Evolutionary conservation across 805 yeast species (phyloP).

Genomic region (Ascoidea asiatica): DNA sequence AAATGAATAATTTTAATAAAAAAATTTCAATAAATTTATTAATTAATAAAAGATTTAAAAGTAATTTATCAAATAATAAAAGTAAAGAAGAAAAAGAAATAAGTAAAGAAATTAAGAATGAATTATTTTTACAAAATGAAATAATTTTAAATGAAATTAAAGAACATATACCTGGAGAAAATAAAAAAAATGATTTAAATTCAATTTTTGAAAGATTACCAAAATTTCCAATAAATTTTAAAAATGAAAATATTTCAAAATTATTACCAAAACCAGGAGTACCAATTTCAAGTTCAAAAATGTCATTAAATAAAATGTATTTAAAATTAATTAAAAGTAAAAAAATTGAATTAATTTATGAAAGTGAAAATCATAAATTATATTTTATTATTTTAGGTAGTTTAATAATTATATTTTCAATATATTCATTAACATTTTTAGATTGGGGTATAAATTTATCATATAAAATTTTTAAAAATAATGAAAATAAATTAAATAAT

Average conservation of each 20-base stretch:
- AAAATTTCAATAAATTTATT: too few species aligned
- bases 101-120: too few species aligned
- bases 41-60: too few species aligned
- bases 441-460: conserved; percentile 45
- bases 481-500: conserved; percentile 30
- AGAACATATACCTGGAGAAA: conserved; percentile 43
- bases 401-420: conserved; percentile 50
- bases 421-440: conserved; percentile 50
- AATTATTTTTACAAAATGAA: too few species aligned
- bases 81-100: too few species aligned
- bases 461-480: conserved; percentile 36
- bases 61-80: too few species aligned
- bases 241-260: conserved; percentile 50
- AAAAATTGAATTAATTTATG: conserved; percentile 65
- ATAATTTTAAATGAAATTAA: conserved; percentile 6
- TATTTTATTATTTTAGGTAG: conserved; percentile 61
- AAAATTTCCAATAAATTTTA: conserved; percentile 35
- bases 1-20: too few species aligned
- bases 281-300: conserved; percentile 49
- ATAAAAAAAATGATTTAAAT: conserved; percentile 27
- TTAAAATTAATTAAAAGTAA: conserved; percentile 37
- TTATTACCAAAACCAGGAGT: conserved; percentile 66
- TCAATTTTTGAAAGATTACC: conserved; percentile 49
- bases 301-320: conserved; percentile 49
- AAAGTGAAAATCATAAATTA: conserved; percentile 70